Base-by-base conservation (phyloP, 169 alveolate species). In the Cryptosporidium meleagridis region DNA sequence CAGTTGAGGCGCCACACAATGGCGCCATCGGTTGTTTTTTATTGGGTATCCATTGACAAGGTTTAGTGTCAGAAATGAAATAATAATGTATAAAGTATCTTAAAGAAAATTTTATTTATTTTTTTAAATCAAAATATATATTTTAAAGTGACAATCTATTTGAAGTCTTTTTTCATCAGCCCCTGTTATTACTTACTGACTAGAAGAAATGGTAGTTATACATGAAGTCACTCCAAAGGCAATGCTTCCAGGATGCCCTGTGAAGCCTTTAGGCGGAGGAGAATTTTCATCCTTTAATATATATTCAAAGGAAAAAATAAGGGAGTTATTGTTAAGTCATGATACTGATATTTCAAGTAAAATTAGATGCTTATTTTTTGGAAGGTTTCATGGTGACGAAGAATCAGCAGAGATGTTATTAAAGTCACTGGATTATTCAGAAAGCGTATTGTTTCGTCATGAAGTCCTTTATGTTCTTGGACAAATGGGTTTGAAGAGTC, bases 381-480 rank as follows among this genome's bases (percentile, higher is more conserved):
- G 89, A 31, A 59, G 89, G 21, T 80, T 62, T 80, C 29, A 80
- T 51, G 75, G 89, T 2, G 75, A 80, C 70, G 89, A 80, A 12
- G 89, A 80, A 39, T 37, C 89, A 21, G 72, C 68, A 8, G 68
- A 80, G 26, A 44, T 80, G 26, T 18, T 80, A 8, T 59, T 37
- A 29, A 62, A 48, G 33, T 80, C 89, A 26, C 12, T 80, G 35
- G 75, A 59, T 65, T 80, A 62, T 29, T 80, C 89, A 16, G 75
- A 80, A 31, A 80, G 89, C 39, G 75, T 80, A 31, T 45, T 95
- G n/a, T 93, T 85, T 41, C 93, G 97, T 45, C 98, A 96, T 87
- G 98, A 96, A 87, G 95, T 95, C n/a, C 96, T 96, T 23, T 96
- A 96, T 91, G 97, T 95, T 8, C 91, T 96, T 44, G 98, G 98